Evolutionary conservation across 306 rosid genomes (phyloP), one percentile per base, ranked within the genome.

Genomic region (Sechiopsis laciniata): DNA sequence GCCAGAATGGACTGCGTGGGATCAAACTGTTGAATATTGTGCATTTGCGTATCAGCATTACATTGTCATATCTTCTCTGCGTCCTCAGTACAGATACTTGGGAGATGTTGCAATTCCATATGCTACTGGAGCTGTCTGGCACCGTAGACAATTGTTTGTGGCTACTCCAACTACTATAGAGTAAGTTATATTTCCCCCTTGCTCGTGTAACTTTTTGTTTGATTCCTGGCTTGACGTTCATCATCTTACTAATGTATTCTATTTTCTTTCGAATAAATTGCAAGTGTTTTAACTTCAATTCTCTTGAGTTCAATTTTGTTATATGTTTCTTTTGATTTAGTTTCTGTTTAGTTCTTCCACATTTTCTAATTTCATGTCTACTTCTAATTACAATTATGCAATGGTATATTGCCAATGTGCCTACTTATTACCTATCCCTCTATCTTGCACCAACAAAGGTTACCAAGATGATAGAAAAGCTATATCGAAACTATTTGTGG

Each of bases 1-100:
- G 83, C 99, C 99, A 77, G 99, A 91, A 80, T 95, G 99, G 99
- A 88, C 96, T 75, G 91, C 96, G 24, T 95, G 99, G 99, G 99
- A 91, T 83, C 96, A 95, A 82, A 88, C 95, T 20, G 95, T 95
- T 11, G 99, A 95, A 78, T 89, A 91, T 80, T 89, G 99, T 83
- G 97, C 99, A 71, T 95, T 95, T 84, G 99, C 92, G 50, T 95
- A 89, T 83, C 97, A 84, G 72, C 89, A 86, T 69, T 88, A 89
- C 88, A 88, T 95, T 55, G 95, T 95, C 80, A 91, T 95, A 78
- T 91, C 99, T 72, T 89, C 91, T 76, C 82, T 95, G 88, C 97
- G 97, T 75, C 99, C 97, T 40, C 99, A 95, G 76, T 95, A 81
- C 83, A 84, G 99, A 83, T 95, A 95, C 83, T 78, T 95, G 78